Evolutionary conservation across 1,284 basidiomycete genomes (phyloP), one percentile per base, ranked within the genome.

Genomic region (Cryptococcus deneoformans): DNA sequence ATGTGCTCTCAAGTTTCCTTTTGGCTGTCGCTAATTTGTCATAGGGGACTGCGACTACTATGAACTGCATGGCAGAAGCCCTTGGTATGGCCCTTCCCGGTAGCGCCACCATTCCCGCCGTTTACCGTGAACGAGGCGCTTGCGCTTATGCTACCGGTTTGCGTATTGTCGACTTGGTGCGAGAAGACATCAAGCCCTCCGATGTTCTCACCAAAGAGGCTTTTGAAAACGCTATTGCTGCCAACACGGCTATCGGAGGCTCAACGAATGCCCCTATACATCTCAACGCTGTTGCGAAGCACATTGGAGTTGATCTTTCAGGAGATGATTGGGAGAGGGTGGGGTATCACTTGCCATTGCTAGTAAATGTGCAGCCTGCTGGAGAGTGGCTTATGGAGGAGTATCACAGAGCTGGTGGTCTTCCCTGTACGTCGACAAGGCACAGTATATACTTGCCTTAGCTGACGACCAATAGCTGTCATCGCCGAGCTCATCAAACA

Each of bases 61-160:
- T 93, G 90, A 90, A 89, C 63, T 87, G 88, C 39, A 86, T 87
- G 16, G 83, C 95, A 42, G 93, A 97, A 77, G 92, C 90, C 1
- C 83, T 96, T 61, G 94, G 93, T 38, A 89, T 97, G 84, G 90
- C 90, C 16, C 80, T 96, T 35, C 93, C 93, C 0, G 91, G 91
- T 68, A 91, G 89, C 37, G 87, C 91, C 0, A 88, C 88, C 60
- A 91, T 83, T 37, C 92, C 92, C 1, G 92, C 88, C 5, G 67
- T 69, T 6, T 74, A 74, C 61, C 71, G 70, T 35, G 73, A 74
- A 59, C 65, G 72, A 50, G 68, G 67, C 14, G 70, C 73, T 9
- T 75, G 73, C 56, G 71, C 92, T 68, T 81, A 89, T 69, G 84
- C 83, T 59, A 91, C 91, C 42, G 93, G 90, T 2, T 84, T 82